Evolutionary conservation across 371 early-diverging fungal species (phyloP), one percentile per base, ranked within the genome.

Genomic region (Mucor indicus): DNA sequence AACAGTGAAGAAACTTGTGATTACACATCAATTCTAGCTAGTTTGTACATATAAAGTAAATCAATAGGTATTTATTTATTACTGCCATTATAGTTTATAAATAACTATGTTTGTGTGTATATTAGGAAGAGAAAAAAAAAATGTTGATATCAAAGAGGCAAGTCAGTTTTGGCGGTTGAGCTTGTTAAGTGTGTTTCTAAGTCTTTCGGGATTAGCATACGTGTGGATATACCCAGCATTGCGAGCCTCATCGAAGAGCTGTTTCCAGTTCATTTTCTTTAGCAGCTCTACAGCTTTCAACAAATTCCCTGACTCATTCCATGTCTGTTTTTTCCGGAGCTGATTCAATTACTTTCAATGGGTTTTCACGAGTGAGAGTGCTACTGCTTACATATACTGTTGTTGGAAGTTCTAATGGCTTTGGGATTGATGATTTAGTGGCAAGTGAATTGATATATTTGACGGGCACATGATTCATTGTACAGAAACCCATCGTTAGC

Each of bases 101-200:
- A n/a, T n/a, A n/a, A n/a, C n/a, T n/a, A n/a, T n/a, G n/a, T n/a
- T n/a, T n/a, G n/a, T n/a, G n/a, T n/a, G n/a, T n/a, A n/a, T n/a
- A n/a, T n/a, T n/a, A n/a, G n/a, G n/a, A n/a, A n/a, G n/a, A n/a
- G n/a, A n/a, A n/a, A n/a, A n/a, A n/a, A n/a, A n/a, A n/a, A n/a
- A n/a, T n/a, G n/a, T n/a, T n/a, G n/a, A n/a, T n/a, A n/a, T n/a
- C n/a, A n/a, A n/a, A n/a, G n/a, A n/a, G n/a, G n/a, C n/a, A n/a
- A n/a, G n/a, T n/a, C n/a, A n/a, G n/a, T n/a, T n/a, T n/a, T n/a
- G n/a, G n/a, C n/a, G n/a, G n/a, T n/a, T n/a, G n/a, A n/a, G n/a
- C n/a, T n/a, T n/a, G n/a, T n/a, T n/a, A n/a, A n/a, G n/a, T n/a
- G 42, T 53, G 43, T 47, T 53, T 42, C 47, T 47, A 42, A 53